Percentiles rank a stretch among this genome's conserved stretches.
Conservation (phyloP, 352 stramenopile genomes). For the Globisporangium sylvaticum region DNA sequence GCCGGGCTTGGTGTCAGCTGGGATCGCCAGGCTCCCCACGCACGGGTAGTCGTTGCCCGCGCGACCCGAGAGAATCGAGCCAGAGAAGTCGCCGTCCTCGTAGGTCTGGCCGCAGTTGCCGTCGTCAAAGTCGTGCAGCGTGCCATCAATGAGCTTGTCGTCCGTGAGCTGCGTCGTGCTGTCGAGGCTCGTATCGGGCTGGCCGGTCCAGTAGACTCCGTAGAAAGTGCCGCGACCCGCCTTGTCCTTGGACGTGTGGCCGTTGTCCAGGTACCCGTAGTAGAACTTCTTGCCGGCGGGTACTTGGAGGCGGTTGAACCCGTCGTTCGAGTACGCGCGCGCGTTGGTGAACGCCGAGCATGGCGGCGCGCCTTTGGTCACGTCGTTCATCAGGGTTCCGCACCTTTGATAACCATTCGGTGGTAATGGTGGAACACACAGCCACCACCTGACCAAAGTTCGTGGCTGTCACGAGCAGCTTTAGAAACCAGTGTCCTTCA, state of each 20-base stretch:
- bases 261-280: conserved; percentile 62
- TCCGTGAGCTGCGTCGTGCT: conserved; percentile 46
- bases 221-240: conserved; percentile 47
- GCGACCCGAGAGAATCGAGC: conserved; percentile 34
- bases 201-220: conserved; percentile 58
- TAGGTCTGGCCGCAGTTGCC: conserved; percentile 54
- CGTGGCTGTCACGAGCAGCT: too few relatives aligned
- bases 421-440: not conserved
- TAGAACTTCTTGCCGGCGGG: conserved; percentile 44
- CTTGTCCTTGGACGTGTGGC: conserved; percentile 62
- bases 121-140: conserved; percentile 67
- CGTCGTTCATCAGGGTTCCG: conserved; percentile 43
- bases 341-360: conserved; percentile 30
- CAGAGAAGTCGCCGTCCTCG: conserved; percentile 32
- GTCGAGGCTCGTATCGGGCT: conserved; percentile 29
- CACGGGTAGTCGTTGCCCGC: conserved; percentile 56
- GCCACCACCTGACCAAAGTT: too few relatives aligned
- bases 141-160: conserved; percentile 55
- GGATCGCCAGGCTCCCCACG: conserved; percentile 31
- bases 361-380: conserved; percentile 24
- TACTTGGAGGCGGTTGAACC: conserved; percentile 37
- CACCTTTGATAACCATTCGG: not conserved
- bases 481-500: too few relatives aligned
- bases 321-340: conserved; percentile 30
- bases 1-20: conserved; percentile 22